Base-by-base conservation (phyloP, 2,329 filamentous ascomycete genomes). In the Neonectria sp. region DNA sequence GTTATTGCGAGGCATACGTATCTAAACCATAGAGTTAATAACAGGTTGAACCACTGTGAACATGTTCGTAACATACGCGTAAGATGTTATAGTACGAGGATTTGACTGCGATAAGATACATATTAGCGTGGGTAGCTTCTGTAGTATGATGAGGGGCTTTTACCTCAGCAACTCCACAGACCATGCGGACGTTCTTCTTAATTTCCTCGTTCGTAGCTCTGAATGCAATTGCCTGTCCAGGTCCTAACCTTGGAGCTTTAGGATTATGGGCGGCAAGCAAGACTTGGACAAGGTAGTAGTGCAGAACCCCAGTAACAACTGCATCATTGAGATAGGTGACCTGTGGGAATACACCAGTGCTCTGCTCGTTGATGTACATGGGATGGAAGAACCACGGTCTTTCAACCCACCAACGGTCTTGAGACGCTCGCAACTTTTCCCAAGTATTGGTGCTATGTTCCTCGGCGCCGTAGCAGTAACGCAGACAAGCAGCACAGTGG, bases 91-190 rank as follows among this genome's bases (percentile, higher is more conserved):
- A 9, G 72, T 75, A 4, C 71, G 65, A 3, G 71, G 69, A 25
- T 75, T 75, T 25, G 73, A 75, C 73, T 75, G 29, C 9, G 58
- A 9, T 12, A 58, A 25, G 11, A 15, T 6, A 15, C n/a, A n/a
- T n/a, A 45, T 65, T 17, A 65, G 57, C 51, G 15, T 55, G n/a
- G 2, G 25, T 29, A 29, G 13, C 21, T 5, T 21, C 1, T 3
- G 35, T 15, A 31, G 15, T 11, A 17, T 9, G 13, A 2, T 12
- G 12, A 9, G 21, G 5, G 13, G 5, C 17, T 37, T 5, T 15
- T 70, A 76, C 76, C 75, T 74, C 76, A 2, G 76, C 76, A 52
- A 78, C 67, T 7, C 76, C 76, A 11, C 75, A 78, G 8, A 78
- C 70, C 57, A 72, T 71, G 21, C 70, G 74, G 5, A 78, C 76